Evolutionary conservation across 1,284 basidiomycete genomes (phyloP).

Genomic region (Apiotrichum montevideense): DNA sequence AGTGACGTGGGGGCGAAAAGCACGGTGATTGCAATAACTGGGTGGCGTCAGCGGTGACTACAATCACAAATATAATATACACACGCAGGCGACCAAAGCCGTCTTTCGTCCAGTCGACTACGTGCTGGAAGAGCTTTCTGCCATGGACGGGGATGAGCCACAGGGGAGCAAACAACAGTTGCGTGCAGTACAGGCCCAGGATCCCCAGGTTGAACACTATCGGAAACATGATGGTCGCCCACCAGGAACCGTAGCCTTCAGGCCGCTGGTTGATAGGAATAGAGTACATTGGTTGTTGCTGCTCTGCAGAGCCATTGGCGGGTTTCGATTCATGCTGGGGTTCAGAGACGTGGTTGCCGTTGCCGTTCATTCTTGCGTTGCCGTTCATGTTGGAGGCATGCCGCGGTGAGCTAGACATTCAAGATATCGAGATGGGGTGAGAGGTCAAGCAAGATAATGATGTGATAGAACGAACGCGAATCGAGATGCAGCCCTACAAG

Average conservation of each 20-base stretch:
- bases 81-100: constrained; percentile 67
- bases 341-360: too few species aligned
- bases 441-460: too few species aligned
- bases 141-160: constrained; percentile 43
- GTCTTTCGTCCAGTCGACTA: constrained; percentile 73
- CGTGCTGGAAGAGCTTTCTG: constrained; percentile 57
- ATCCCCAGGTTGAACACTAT: constrained; percentile 63
- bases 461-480: too few species aligned
- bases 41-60: too few species aligned
- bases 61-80: constrained; percentile 29
- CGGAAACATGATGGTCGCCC: constrained; percentile 55
- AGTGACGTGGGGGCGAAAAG: constrained; percentile 76
- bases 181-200: constrained; percentile 62
- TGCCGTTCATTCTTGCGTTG: too few species aligned
- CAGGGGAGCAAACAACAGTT: constrained; percentile 60
- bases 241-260: constrained; percentile 54
- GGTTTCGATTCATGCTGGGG: too few species aligned
- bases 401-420: too few species aligned
- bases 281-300: constrained; percentile 44
- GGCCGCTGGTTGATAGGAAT: constrained; percentile 60
- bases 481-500: too few species aligned
- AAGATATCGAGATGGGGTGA: too few species aligned
- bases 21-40: constrained; percentile 52
- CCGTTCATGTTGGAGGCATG: too few species aligned
- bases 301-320: too few species aligned